Evolutionary conservation across 2,329 filamentous ascomycete species (phyloP), one percentile per base, ranked within the genome.

Genomic region (Monilinia aucupariae): DNA sequence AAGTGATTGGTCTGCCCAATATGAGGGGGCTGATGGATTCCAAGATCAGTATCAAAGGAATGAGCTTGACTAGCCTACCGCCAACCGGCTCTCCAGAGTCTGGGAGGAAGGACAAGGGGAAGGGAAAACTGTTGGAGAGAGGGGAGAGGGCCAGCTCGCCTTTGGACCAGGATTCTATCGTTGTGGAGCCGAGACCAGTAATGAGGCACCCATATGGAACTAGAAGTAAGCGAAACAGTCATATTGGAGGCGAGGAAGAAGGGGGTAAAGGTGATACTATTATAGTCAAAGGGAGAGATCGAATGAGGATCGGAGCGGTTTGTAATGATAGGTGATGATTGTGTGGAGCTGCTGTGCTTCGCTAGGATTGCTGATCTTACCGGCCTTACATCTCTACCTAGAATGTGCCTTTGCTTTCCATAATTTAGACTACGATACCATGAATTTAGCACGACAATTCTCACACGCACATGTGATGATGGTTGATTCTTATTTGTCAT

Each of bases 301-400:
- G 41, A n/a, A 62, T 62, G 60, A 56, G 51, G 4, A 62, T 62
- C 32, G 60, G 34, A 7, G 60, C 60, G 20, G 60, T 62, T 20
- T 62, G 60, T 56, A 62, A 62, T 25, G 60, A 61, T 55, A 37
- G 59, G 55, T 61, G 27, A 59, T 51, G 22, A 17, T 47, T 3
- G 27, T 20, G 25, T 45, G 6, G 39, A 45, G 12, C n/a, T 51
- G 41, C 37, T 43, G 32, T 32, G 13, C 20, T 15, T 13, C 7
- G 48, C 25, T 51, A 10, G 49, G 13, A 51, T 22, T 48, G 45
- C 4, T 25, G 3, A 13, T n/a, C n/a, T 34, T 47, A 20, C n/a
- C 10, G n/a, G n/a, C 45, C 13, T 55, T 47, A 22, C n/a, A n/a
- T n/a, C n/a, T 3, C 20, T 47, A 32, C n/a, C 10, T 56, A 56